Evolutionary conservation across 306 rosid genomes (phyloP).

Genomic region (Gleditsia sinensis): DNA sequence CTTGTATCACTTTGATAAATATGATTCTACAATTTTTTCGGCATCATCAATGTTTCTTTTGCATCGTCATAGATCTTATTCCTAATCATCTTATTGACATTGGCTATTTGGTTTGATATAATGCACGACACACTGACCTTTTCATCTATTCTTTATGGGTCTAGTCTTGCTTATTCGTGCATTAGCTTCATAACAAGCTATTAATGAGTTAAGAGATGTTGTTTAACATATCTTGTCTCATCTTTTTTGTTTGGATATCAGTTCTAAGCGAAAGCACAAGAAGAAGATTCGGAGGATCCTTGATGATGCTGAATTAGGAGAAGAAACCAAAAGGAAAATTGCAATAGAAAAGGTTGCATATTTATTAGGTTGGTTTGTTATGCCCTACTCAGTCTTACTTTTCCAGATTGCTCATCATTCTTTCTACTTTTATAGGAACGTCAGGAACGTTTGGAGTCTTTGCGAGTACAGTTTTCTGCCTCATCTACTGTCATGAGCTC

Average conservation of each 20-base stretch:
- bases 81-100: not conserved
- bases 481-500: slow-evolving; percentile 59
- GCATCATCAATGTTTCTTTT: not conserved
- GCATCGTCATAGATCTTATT: slow-evolving; percentile 1
- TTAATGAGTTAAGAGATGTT: slow-evolving; percentile 25
- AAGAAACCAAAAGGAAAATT: slow-evolving; percentile 90
- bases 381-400: not conserved
- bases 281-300: slow-evolving; percentile 92
- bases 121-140: not conserved
- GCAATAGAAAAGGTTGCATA: slow-evolving; percentile 89
- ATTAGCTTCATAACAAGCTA: not conserved
- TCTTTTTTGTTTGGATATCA: slow-evolving; percentile 36
- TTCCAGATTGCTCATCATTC: slow-evolving; percentile 19
- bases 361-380: slow-evolving; percentile 21
- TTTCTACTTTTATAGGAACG: slow-evolving; percentile 70
- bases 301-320: slow-evolving; percentile 97
- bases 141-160: slow-evolving; percentile 1
- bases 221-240: not conserved
- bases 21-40: not conserved
- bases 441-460: slow-evolving; percentile 86
- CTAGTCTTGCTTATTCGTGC: slow-evolving; percentile 24
- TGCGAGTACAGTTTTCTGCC: slow-evolving; percentile 79
- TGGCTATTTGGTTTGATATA: slow-evolving; percentile 18
- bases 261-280: slow-evolving; percentile 76
- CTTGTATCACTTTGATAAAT: slow-evolving; percentile 8